These are phyloP conservation scores for Marasmius oreades DNA, from an alignment of 1,284 basidiomycete species.

Conservation along the genomic window DNA sequence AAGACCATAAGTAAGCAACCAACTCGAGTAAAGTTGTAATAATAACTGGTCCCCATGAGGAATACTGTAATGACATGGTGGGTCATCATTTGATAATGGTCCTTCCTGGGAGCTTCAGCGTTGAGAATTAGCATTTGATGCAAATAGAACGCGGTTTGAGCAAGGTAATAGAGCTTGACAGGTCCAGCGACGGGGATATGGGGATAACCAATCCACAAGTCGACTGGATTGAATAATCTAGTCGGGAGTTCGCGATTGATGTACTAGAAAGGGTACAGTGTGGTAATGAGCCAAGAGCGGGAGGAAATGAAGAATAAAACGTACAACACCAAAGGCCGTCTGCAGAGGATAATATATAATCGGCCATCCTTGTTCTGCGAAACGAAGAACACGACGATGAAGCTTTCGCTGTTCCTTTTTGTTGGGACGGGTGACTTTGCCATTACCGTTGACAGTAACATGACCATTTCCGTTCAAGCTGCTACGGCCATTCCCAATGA, in stretches of 20 bases:
- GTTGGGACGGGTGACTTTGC: slow-evolving; percentile 22
- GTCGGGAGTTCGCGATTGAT: slow-evolving; percentile 76
- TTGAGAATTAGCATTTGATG: slow-evolving; percentile 92
- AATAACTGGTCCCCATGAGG: slow-evolving; percentile 79
- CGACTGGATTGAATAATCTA: slow-evolving; percentile 57
- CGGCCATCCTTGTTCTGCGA: slow-evolving; percentile 95
- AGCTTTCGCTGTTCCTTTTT: slow-evolving; percentile 51
- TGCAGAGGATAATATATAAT: slow-evolving; percentile 77
- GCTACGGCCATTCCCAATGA: slow-evolving; percentile 1
- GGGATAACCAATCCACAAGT: slow-evolving; percentile 84
- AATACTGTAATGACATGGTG: slow-evolving; percentile 91
- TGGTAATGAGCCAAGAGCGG: slow-evolving; percentile 9
- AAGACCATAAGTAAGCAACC: slow-evolving; percentile 87
- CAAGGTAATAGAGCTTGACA: slow-evolving; percentile 90
- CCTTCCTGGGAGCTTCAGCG: slow-evolving; percentile 89
- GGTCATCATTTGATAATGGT: slow-evolving; percentile 94
- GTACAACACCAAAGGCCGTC: slow-evolving; percentile 80
- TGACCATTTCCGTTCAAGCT: slow-evolving; percentile 18
- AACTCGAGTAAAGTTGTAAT: slow-evolving; percentile 81
- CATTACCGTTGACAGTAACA: slow-evolving; percentile 29
- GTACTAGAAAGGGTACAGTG: slow-evolving; percentile 49
- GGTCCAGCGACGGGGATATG: slow-evolving; percentile 73
- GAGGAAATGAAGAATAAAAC: slow-evolving; percentile 31
- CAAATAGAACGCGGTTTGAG: slow-evolving; percentile 89
- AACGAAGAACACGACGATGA: slow-evolving; percentile 75